Evolutionary conservation across 306 rosid species (phyloP).

Genomic region (Morella rubra): DNA sequence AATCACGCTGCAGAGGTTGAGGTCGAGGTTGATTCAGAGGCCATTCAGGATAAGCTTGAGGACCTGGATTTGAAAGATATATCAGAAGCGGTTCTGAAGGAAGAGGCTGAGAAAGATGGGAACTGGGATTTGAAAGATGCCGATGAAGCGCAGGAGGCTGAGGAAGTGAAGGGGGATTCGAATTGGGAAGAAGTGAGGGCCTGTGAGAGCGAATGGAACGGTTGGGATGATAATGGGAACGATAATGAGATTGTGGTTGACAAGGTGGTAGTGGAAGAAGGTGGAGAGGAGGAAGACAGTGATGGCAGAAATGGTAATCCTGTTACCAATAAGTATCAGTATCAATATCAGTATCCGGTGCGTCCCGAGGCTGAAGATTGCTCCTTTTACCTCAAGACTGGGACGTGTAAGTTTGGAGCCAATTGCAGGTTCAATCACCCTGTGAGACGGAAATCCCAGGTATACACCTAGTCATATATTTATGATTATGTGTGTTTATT

Average conservation of each 20-base stretch:
- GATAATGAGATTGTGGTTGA: conserved; percentile 41
- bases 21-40: not conserved
- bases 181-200: conserved; percentile 28
- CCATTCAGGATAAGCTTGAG: conserved; percentile 15
- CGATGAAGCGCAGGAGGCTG: conserved; percentile 25
- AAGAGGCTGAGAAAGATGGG: conserved; percentile 17
- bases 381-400: conserved; percentile 75
- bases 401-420: conserved; percentile 83
- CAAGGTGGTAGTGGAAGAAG: not conserved
- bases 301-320: conserved; percentile 25
- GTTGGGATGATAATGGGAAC: conserved; percentile 30
- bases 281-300: conserved; percentile 30
- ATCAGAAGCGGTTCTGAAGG: conserved; percentile 4
- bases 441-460: conserved; percentile 61
- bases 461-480: not conserved
- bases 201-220: conserved; percentile 24
- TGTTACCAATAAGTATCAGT: not conserved
- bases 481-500: not conserved
- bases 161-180: conserved; percentile 30
- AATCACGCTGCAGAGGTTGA: conserved; percentile 13
- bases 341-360: conserved; percentile 54
- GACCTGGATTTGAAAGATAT: conserved; percentile 31
- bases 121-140: conserved; percentile 43
- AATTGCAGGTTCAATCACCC: conserved; percentile 95
- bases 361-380: conserved; percentile 97